Conservation (phyloP, 2,329 filamentous ascomycete species). For the Botryotinia globosa region DNA sequence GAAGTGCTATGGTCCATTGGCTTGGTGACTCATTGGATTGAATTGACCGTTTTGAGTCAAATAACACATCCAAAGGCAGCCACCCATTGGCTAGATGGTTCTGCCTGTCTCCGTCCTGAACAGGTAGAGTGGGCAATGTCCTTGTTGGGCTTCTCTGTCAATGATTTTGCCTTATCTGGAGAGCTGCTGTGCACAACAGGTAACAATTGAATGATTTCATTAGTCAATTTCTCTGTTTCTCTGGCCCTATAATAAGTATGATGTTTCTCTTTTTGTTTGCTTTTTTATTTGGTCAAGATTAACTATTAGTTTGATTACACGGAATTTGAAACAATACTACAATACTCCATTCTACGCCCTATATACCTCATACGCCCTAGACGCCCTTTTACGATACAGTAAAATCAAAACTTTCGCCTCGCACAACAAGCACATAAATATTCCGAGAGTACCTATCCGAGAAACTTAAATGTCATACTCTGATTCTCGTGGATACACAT, state of each 20-base stretch:
- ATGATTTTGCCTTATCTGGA: neutral
- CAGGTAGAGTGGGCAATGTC: neutral
- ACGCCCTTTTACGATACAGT: neutral
- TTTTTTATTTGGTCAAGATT: constrained; percentile 11
- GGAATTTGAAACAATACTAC: neutral
- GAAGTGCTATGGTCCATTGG: constrained; percentile 5
- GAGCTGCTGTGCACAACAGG: neutral
- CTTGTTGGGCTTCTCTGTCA: neutral
- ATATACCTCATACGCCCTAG: neutral
- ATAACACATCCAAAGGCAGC: neutral
- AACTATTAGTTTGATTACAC: neutral
- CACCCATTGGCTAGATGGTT: constrained; percentile 2
- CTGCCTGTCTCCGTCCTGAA: neutral
- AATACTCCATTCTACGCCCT: neutral
- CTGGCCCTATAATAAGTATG: constrained; percentile 6
- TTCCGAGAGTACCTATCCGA: constrained; percentile 5
- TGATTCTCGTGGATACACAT: constrained; percentile 15
- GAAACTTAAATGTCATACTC: constrained; percentile 8
- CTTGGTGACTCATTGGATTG: neutral
- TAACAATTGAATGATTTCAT: constrained; percentile 7
- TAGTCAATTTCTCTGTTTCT: constrained; percentile 2
- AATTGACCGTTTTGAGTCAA: neutral
- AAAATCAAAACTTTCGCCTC: neutral
- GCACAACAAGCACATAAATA: neutral
- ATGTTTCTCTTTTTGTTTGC: neutral